These are phyloP conservation scores for Mucor ambiguus DNA, from an alignment of 371 early-diverging fungal species.

Conservation along the genomic window DNA sequence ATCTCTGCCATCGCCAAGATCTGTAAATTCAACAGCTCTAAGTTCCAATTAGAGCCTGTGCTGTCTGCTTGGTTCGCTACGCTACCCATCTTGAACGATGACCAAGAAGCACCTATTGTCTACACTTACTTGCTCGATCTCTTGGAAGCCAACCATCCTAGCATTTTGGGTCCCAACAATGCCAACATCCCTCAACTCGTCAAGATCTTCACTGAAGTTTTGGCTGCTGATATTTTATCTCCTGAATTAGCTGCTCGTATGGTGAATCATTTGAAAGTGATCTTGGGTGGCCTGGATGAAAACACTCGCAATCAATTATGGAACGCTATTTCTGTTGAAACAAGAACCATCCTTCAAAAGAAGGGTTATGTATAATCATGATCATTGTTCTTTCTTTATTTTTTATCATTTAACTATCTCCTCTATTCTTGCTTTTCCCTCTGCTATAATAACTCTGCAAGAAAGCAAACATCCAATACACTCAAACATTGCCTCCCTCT, in stretches of 20 bases:
- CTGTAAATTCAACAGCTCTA: conserved; percentile 61
- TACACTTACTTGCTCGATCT: conserved; percentile 82
- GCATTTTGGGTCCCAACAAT: conserved; percentile 64
- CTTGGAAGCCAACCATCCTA: conserved; percentile 64
- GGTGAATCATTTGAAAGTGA: conserved; percentile 62
- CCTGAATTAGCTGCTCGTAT: conserved; percentile 63
- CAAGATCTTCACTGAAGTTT: conserved; percentile 67
- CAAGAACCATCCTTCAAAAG: conserved; percentile 67
- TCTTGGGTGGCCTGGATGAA: conserved; percentile 60
- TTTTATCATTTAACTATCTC: conserved; percentile 2
- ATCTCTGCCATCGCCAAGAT: conserved; percentile 90
- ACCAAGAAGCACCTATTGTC: conserved; percentile 79
- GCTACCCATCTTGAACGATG: conserved; percentile 86
- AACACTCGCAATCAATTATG: conserved; percentile 64
- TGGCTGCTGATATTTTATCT: conserved; percentile 68
- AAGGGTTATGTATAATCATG: conserved; percentile 53
- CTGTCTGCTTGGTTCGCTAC: conserved; percentile 76
- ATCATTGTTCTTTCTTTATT: neutral
- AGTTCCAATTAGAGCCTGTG: conserved; percentile 66
- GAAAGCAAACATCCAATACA: neutral
- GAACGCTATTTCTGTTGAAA: conserved; percentile 68
- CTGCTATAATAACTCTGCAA: neutral
- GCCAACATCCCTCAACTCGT: conserved; percentile 67
- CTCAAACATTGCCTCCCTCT: neutral
- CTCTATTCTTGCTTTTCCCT: neutral